Conservation (phyloP, 306 rosid genomes). For the Prunus salicina region DNA sequence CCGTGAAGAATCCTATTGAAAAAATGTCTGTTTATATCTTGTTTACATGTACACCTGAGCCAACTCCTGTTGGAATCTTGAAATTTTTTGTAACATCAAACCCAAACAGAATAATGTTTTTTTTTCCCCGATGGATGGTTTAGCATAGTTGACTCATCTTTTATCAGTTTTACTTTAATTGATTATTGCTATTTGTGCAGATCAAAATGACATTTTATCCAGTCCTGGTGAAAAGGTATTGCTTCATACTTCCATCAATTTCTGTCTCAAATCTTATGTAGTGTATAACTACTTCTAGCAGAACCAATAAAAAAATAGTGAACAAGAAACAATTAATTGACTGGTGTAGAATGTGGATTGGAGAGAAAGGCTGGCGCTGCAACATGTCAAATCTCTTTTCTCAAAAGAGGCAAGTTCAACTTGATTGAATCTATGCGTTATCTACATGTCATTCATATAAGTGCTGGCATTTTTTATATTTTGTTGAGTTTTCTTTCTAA, state of each 20-base stretch:
- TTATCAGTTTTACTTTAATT: constrained; percentile 7
- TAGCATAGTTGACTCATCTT: background rate
- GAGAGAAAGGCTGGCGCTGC: constrained; percentile 69
- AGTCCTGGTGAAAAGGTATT: constrained; percentile 53
- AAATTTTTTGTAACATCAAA: background rate
- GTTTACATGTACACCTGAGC: background rate
- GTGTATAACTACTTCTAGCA: constrained; percentile 7
- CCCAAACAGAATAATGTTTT: background rate
- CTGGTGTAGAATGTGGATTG: constrained; percentile 50
- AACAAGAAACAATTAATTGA: background rate
- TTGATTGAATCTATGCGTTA: constrained; percentile 9
- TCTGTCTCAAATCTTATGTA: constrained; percentile 10
- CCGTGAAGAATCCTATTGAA: background rate
- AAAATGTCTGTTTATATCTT: background rate
- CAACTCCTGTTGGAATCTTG: background rate
- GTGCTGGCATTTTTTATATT: constrained; percentile 8
- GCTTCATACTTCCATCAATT: constrained; percentile 10
- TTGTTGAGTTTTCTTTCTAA: constrained; percentile 7
- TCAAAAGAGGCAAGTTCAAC: constrained; percentile 69
- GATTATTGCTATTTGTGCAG: constrained; percentile 49
- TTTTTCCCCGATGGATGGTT: background rate
- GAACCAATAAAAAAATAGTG: background rate
- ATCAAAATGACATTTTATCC: constrained; percentile 41
- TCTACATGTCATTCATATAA: constrained; percentile 23
- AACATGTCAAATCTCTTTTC: constrained; percentile 67